These are phyloP conservation scores for Sistotremastrum suecicum DNA, from an alignment of 768 basidiomycete genomes.

Conservation along the genomic window DNA sequence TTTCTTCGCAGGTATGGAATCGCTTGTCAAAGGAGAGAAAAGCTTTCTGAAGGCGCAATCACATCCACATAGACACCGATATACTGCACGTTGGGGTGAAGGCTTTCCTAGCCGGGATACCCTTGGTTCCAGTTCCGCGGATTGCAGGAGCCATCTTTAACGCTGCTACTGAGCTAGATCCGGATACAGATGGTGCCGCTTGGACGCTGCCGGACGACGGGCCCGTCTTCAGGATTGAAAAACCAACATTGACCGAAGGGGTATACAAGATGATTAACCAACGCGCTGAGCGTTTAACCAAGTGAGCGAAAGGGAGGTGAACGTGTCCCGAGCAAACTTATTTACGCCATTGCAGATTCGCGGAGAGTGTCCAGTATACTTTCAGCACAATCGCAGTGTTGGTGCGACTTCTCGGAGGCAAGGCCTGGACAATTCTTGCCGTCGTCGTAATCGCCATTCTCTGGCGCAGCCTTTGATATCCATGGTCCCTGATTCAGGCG, in stretches of 20 bases:
- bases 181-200: slow-evolving; percentile 29
- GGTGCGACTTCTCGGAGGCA: too few species aligned
- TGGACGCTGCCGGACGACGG: slow-evolving; percentile 38
- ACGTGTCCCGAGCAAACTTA: too few species aligned
- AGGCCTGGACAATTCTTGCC: too few species aligned
- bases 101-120: slow-evolving; percentile 34
- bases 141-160: slow-evolving; percentile 39
- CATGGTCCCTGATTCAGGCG: too few species aligned
- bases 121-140: slow-evolving; percentile 30
- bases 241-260: slow-evolving; percentile 33
- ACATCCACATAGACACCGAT: slow-evolving; percentile 25
- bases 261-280: slow-evolving; percentile 38
- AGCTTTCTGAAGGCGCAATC: background rate
- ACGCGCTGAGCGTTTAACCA: background rate
- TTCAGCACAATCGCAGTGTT: too few species aligned
- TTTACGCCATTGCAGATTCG: too few species aligned
- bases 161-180: slow-evolving; percentile 32
- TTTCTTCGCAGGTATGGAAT: slow-evolving; percentile 33
- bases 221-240: slow-evolving; percentile 30
- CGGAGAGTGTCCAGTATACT: too few species aligned
- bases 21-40: background rate
- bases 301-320: too few species aligned
- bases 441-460: too few species aligned
- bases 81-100: slow-evolving; percentile 27
- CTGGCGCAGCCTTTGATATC: too few species aligned